Base-by-base conservation (phyloP, 2,329 filamentous ascomycete genomes). In the Aureobasidium sp. region DNA sequence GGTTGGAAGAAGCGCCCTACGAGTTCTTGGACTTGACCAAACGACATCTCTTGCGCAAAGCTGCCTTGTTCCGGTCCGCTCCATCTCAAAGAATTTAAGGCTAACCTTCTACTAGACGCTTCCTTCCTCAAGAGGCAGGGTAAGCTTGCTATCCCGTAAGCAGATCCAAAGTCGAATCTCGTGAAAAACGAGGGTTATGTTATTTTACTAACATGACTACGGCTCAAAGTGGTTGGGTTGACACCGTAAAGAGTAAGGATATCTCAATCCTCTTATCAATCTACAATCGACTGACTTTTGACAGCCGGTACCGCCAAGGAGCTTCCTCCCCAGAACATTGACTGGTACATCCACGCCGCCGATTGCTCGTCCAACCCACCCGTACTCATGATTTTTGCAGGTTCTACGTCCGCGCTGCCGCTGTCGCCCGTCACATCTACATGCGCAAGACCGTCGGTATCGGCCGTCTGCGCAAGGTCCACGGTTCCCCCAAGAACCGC, bases 401-500 rank as follows among this genome's bases (percentile, higher is more conserved):
- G n/a, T n/a, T 81, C 79, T 86, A 86, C 78, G 73, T 84, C 73
- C 90, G 93, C 71, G 90, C 91, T 68, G 93, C 93, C 67, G 84
- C 91, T 64, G 86, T 98, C 72, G 93, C 93, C 70, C 90, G 90
- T 71, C 91, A 97, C 82, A 85, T 98, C 81, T 98, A 98, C 83
- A 82, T 98, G 75, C 88, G 93, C 80, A 98, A 98, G 84, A 96
- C 90, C 61, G 90, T 98, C 72, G 93, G 93, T 82, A 89, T 98
- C 66, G 93, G 93, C 77, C 90, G 93, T 71, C 85, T 98, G 67
- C 87, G 91, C 76, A 95, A 95, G 81, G 87, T 86, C 63, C 93
- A 98, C 84, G 93, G 90, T 68, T 86, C 62, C 61, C 63, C 62
- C 80, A 96, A 95, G 85, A 98, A 97, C 86, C 90, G 93, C 67